Evolutionary conservation across 257 asterid species (phyloP).

Genomic region (Solanum tacnaense): DNA sequence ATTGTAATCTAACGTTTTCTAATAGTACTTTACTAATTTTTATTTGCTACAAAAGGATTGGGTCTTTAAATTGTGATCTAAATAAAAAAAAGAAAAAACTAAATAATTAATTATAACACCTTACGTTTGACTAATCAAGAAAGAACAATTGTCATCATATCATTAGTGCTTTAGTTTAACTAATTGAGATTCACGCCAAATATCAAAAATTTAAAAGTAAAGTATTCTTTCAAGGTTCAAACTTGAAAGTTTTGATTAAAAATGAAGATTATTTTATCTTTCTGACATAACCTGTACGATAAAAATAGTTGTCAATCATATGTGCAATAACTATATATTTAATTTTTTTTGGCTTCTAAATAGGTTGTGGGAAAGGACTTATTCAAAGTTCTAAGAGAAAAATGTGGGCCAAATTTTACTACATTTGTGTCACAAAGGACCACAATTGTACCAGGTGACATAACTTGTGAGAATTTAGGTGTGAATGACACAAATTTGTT

Average conservation of each 20-base stretch:
- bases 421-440: conserved; percentile 34
- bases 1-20: neutral
- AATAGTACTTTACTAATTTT: neutral
- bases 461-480: conserved; percentile 62
- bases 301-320: neutral
- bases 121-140: neutral
- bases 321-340: neutral
- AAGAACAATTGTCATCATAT: neutral
- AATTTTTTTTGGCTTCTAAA: too few relatives aligned
- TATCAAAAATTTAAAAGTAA: too few relatives aligned
- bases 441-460: conserved; percentile 65
- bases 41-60: neutral
- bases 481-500: conserved; percentile 36
- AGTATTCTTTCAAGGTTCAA: neutral
- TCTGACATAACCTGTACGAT: neutral
- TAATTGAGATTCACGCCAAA: too few relatives aligned
- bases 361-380: conserved; percentile 40
- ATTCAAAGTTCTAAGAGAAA: conserved; percentile 60
- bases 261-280: neutral
- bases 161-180: neutral
- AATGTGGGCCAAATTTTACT: conserved; percentile 29
- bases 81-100: neutral
- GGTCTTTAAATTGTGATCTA: neutral
- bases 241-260: neutral
- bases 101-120: too few relatives aligned